Base-by-base conservation (phyloP, 2,329 filamentous ascomycete genomes). In the Aspergillus arachidicola region DNA sequence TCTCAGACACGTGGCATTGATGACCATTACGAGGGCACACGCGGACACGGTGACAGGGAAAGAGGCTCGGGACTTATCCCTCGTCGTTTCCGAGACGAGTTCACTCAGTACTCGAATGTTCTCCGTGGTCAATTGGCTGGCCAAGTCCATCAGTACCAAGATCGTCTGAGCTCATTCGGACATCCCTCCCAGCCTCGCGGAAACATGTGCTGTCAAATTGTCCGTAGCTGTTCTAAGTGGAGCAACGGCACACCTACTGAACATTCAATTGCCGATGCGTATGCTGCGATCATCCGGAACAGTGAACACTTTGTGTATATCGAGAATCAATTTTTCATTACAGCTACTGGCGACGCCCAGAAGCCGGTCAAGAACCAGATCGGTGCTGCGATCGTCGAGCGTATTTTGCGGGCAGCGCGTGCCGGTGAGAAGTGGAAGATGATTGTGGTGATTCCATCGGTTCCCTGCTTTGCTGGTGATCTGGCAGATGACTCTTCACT, bases 301-400 rank as follows among this genome's bases (percentile, higher is more conserved):
- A 95, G 95, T 0, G 82, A 97, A 78, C 94, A 98, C 75, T 98
- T 89, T 69, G 88, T 99, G 14, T 99, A 98, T 79, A 97, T 99
- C 62, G 95, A 99, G 77, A 98, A 99, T 72, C 95, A 99, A 75
- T 98, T 98, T 82, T 99, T 98, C 83, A 98, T 96, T 74, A 96
- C 93, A 0, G 92, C 95, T 0, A 98, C 95, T 0, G 92, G 93
- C 10, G 89, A 95, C 21, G 80, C 96, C 19, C 94, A 97, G 76
- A 82, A 85, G 4, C 94, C 94, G 0, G 88, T 99, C 26, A 89
- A 93, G 76, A 99, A 99, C 75, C 91, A 89, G 57, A 92, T 99
- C 55, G 95, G 95, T n/a, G 85, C 85, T 32, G 90, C 95, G 4
- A 97, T 99, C 57, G 95, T 97, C 3, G 93, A 99, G 62, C 93